Evolutionary conservation across 305 asterid genomes (phyloP).

Genomic region (Fraxinus dipetala): DNA sequence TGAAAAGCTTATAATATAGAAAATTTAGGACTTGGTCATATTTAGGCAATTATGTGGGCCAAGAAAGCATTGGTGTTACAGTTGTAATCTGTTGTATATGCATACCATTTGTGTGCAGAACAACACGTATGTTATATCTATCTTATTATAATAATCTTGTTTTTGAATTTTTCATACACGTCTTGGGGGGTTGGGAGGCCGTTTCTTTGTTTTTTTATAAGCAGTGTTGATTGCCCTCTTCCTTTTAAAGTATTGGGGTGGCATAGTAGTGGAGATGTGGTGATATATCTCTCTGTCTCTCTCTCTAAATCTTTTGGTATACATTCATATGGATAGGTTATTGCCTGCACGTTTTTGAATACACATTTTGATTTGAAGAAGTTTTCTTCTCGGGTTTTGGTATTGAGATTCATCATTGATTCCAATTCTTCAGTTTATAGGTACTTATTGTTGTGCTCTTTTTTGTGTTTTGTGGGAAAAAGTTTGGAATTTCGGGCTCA

Average conservation of each 20-base stretch:
- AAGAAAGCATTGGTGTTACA: constrained; percentile 31
- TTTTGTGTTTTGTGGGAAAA: constrained; percentile 7
- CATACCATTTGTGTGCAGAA: constrained; percentile 17
- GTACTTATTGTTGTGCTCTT: constrained; percentile 24
- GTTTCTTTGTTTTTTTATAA: constrained; percentile 32
- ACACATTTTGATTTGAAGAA: background rate
- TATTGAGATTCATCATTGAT: constrained; percentile 21
- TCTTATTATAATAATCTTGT: constrained; percentile 19
- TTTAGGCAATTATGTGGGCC: constrained; percentile 18
- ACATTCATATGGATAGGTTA: constrained; percentile 22
- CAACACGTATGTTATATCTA: background rate
- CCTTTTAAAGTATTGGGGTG: constrained; percentile 23
- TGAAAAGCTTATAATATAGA: background rate
- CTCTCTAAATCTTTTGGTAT: background rate
- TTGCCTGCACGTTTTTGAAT: constrained; percentile 14
- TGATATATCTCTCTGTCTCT: constrained; percentile 11
- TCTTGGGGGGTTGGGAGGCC: constrained; percentile 37
- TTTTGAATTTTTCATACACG: constrained; percentile 67
- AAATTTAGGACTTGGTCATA: background rate
- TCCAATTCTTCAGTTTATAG: constrained; percentile 24
- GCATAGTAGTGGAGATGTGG: constrained; percentile 29
- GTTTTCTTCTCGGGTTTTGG: constrained; percentile 14
- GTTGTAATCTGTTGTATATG: constrained; percentile 36
- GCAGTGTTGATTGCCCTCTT: constrained; percentile 1
- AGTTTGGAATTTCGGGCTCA: constrained; percentile 23